Evolutionary conservation across 805 yeast genomes (phyloP).

Genomic region (Kuraishia hungarica): DNA sequence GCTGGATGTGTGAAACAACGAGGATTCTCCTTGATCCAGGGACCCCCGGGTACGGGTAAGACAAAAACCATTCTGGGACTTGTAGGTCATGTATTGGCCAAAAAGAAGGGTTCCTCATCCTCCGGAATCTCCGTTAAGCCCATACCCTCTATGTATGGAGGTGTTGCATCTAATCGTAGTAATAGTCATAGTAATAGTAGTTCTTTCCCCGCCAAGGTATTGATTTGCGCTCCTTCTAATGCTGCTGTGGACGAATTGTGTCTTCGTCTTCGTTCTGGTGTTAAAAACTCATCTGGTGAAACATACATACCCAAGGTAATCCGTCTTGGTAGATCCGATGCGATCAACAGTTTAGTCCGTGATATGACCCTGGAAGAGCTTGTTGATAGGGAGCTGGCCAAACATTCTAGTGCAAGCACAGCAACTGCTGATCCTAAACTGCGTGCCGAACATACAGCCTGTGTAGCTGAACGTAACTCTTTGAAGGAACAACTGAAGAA

Average conservation of each 20-base stretch:
- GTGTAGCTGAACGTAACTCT: slow-evolving; percentile 49
- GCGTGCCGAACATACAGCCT: slow-evolving; percentile 40
- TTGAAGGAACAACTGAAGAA: slow-evolving; percentile 32
- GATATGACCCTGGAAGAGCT: slow-evolving; percentile 81
- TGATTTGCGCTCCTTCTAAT: slow-evolving; percentile 96
- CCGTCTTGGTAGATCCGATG: slow-evolving; percentile 86
- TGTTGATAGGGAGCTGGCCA: slow-evolving; percentile 54
- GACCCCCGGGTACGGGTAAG: slow-evolving; percentile 99
- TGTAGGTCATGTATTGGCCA: slow-evolving; percentile 64
- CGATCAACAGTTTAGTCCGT: slow-evolving; percentile 71
- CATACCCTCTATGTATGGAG: too few relatives aligned
- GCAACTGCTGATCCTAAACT: slow-evolving; percentile 37
- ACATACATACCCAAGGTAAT: slow-evolving; percentile 59
- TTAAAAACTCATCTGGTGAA: slow-evolving; percentile 45
- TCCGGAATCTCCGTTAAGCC: neutral
- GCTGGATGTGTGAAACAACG: slow-evolving; percentile 53
- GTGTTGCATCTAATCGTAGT: too few relatives aligned
- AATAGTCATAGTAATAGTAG: too few relatives aligned
- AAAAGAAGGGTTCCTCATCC: neutral
- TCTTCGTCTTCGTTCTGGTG: slow-evolving; percentile 69
- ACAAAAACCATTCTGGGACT: slow-evolving; percentile 94
- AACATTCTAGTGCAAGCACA: slow-evolving; percentile 19
- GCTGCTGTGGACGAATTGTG: slow-evolving; percentile 98
- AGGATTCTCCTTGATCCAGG: slow-evolving; percentile 91
- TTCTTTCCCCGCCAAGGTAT: slow-evolving; percentile 50